These are phyloP conservation scores for Mucor ambiguus DNA, from an alignment of 371 early-diverging fungal species.

Conservation along the genomic window DNA sequence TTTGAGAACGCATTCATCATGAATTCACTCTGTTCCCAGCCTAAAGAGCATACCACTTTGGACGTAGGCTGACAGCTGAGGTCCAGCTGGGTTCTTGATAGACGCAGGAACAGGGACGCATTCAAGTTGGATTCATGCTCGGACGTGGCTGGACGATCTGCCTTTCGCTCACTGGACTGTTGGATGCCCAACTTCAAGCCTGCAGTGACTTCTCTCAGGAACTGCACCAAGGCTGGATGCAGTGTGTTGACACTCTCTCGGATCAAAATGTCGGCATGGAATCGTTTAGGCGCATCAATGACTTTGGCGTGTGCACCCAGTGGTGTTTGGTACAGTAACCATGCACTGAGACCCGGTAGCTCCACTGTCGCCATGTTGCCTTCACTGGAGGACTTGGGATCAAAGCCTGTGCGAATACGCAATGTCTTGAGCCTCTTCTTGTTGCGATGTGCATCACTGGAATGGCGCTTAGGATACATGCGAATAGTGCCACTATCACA, in stretches of 20 bases:
- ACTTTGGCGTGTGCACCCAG: conserved; percentile 53
- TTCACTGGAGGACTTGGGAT: conserved; percentile 24
- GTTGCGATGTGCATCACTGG: conserved; percentile 17
- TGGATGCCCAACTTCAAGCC: conserved; percentile 71
- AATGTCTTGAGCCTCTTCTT: conserved; percentile 19
- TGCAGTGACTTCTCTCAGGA: conserved; percentile 68
- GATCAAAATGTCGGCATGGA: conserved; percentile 72
- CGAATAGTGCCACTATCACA: conserved; percentile 51
- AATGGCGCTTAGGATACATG: conserved; percentile 58
- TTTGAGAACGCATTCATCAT: conserved; percentile 53
- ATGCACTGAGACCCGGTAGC: conserved; percentile 71
- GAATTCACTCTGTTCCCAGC: conserved; percentile 75
- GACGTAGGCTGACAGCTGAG: conserved; percentile 80
- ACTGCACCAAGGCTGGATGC: conserved; percentile 76
- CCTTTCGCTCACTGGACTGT: conserved; percentile 49
- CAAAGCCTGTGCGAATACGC: conserved; percentile 20
- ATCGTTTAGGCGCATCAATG: conserved; percentile 41
- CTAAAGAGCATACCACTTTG: conserved; percentile 74
- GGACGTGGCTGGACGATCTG: conserved; percentile 17
- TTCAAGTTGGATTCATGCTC: conserved; percentile 33
- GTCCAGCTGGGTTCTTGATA: conserved; percentile 71
- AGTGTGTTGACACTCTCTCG: conserved; percentile 77
- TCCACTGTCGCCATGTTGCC: conserved; percentile 61
- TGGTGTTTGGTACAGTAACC: conserved; percentile 63
- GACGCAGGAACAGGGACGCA: conserved; percentile 52